Percentiles rank a stretch among this genome's conserved stretches.
These are phyloP conservation scores for Aegilops sharonensis DNA, from an alignment of 176 grass and related monocot genomes.

Conservation along the genomic window DNA sequence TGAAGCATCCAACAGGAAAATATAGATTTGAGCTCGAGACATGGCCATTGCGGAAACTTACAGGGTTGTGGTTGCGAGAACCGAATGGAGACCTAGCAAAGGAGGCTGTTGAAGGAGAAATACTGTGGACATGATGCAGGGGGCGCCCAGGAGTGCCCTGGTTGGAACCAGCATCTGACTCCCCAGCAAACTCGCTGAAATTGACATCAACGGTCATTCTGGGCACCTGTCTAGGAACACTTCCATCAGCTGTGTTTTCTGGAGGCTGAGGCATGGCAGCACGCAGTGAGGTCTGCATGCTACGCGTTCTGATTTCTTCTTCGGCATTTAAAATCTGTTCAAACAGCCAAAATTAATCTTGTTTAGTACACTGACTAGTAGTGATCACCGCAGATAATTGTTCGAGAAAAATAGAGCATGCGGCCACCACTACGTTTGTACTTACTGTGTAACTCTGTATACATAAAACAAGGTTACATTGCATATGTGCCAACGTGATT, in stretches of 20 bases:
- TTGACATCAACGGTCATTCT: slow-evolving; percentile 81
- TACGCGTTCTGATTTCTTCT: slow-evolving; percentile 87
- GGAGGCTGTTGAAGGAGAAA: slow-evolving; percentile 76
- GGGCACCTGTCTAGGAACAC: slow-evolving; percentile 44
- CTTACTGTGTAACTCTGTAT: neutral
- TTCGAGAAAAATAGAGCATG: slow-evolving; percentile 5
- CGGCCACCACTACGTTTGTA: neutral
- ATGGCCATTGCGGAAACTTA: slow-evolving; percentile 39
- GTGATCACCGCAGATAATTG: no score
- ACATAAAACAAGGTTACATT: neutral
- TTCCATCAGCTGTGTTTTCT: slow-evolving; percentile 58
- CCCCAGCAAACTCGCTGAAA: slow-evolving; percentile 74
- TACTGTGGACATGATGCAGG: slow-evolving; percentile 58
- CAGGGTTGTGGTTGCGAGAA: slow-evolving; percentile 53
- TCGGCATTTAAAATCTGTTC: slow-evolving; percentile 84
- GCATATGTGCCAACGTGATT: neutral
- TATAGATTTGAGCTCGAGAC: neutral
- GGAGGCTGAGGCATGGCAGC: slow-evolving; percentile 42
- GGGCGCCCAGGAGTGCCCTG: slow-evolving; percentile 58
- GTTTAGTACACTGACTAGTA: neutral
- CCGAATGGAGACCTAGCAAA: slow-evolving; percentile 66
- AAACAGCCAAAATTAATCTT: slow-evolving; percentile 23
- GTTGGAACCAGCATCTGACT: slow-evolving; percentile 81
- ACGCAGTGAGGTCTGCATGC: slow-evolving; percentile 37
- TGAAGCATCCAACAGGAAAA: neutral